Conservation (phyloP, 352 stramenopile genomes). For the Phytophthora meadii region DNA sequence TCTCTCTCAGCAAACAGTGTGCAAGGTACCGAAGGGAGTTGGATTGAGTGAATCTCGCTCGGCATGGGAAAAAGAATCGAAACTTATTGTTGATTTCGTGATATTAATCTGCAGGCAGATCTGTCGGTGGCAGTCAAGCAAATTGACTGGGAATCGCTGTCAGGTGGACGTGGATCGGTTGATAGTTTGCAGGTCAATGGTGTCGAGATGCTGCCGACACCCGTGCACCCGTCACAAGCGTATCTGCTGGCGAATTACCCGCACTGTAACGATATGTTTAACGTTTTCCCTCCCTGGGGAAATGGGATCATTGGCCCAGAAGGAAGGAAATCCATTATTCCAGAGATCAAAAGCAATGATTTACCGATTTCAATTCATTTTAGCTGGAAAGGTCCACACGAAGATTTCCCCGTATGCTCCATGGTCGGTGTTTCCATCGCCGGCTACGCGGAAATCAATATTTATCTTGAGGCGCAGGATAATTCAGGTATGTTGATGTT, state of each 20-base stretch:
- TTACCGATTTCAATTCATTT: constrained; percentile 63
- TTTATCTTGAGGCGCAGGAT: constrained; percentile 86
- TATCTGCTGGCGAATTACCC: constrained; percentile 80
- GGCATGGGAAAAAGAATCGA: background rate
- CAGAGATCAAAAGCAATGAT: constrained; percentile 49
- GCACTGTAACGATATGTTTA: constrained; percentile 88
- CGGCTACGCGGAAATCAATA: constrained; percentile 78
- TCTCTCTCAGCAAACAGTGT: constrained; percentile 70
- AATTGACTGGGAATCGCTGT: constrained; percentile 76
- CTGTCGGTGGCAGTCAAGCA: constrained; percentile 82
- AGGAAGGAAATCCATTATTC: constrained; percentile 71
- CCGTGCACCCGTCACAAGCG: constrained; percentile 65
- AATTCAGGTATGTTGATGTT: constrained; percentile 55
- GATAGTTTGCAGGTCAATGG: constrained; percentile 70
- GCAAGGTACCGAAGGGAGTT: constrained; percentile 50
- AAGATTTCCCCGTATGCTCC: constrained; percentile 67
- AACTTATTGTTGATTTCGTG: constrained; percentile 10
- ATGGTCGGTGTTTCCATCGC: constrained; percentile 80
- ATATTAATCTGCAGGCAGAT: constrained; percentile 57
- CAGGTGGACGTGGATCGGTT: constrained; percentile 60
- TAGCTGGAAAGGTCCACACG: constrained; percentile 67
- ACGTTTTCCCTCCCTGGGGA: constrained; percentile 77
- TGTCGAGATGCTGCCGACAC: constrained; percentile 60
- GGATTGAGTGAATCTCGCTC: background rate
- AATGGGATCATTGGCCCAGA: constrained; percentile 74